Percentiles rank a stretch among this genome's conserved stretches.
Conservation (phyloP, 2,329 filamentous ascomycete genomes). For the Ophiosphaerella korrae region DNA sequence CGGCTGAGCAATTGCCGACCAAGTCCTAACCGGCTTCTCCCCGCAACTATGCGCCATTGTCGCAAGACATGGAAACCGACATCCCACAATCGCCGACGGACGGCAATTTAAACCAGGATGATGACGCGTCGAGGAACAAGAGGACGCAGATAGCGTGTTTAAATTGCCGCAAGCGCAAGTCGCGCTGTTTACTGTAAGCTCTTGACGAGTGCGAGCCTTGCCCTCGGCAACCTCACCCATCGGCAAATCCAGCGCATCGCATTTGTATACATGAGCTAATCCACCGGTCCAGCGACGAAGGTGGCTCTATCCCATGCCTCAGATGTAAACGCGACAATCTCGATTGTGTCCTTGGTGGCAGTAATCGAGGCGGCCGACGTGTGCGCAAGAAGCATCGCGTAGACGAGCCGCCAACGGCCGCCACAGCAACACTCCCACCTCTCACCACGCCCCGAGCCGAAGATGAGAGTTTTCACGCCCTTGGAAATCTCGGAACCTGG, state of each 20-base stretch:
- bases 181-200: conserved; percentile 46
- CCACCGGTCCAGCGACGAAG: conserved; percentile 48
- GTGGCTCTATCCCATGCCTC: conserved; percentile 59
- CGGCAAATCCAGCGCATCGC: too few species aligned
- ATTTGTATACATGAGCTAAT: not conserved
- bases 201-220: not conserved
- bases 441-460: conserved; percentile 39
- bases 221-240: conserved; percentile 4
- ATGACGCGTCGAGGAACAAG: conserved; percentile 25
- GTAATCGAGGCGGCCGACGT: conserved; percentile 63
- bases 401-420: conserved; percentile 11
- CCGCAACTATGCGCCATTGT: not conserved
- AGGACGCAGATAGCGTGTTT: conserved; percentile 37
- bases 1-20: too few species aligned
- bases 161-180: conserved; percentile 48
- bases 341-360: conserved; percentile 64
- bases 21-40: not conserved
- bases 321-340: conserved; percentile 63
- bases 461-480: conserved; percentile 40
- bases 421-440: conserved; percentile 24
- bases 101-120: conserved; percentile 6
- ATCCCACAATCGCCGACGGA: not conserved
- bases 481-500: conserved; percentile 47
- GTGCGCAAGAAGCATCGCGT: conserved; percentile 57
- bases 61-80: not conserved